phyloP scores from a whole-genome alignment of 495 filamentous ascomycete genomes.

The Neurospora sp. region DNA sequence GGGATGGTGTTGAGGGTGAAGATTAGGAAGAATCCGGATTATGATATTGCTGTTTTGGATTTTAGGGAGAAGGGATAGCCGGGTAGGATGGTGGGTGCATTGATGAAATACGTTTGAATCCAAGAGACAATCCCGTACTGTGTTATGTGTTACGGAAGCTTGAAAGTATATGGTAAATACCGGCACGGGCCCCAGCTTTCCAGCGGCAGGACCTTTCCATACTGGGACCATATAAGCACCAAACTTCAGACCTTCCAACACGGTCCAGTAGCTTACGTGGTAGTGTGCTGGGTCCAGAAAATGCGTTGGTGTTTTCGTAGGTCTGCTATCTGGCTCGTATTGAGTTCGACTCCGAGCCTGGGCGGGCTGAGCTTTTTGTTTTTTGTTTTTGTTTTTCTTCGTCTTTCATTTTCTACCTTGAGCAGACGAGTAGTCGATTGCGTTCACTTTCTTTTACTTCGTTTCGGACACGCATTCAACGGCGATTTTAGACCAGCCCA shows the following conservation, averaged over 20 bases:
- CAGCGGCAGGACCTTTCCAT: neutral
- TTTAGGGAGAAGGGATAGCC: neutral
- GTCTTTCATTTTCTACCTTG: neutral
- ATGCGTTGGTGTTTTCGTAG: neutral
- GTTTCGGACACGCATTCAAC: neutral
- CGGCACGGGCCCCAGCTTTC: neutral
- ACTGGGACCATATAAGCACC: neutral
- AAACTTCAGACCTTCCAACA: neutral
- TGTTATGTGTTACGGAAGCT: neutral
- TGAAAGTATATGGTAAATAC: neutral
- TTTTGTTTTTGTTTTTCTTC: neutral
- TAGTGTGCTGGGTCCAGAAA: neutral
- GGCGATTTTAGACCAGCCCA: neutral
- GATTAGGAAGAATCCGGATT: neutral
- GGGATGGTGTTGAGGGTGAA: neutral
- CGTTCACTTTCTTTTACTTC: neutral
- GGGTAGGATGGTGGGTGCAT: neutral
- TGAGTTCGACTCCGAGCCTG: neutral
- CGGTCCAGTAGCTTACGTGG: neutral
- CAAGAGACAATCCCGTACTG: neutral
- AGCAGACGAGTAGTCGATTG: neutral
- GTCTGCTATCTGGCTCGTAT: neutral
- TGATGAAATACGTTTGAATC: neutral
- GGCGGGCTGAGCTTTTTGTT: neutral
- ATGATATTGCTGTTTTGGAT: neutral